Base-by-base conservation (phyloP, 73 alveolate species). In the Diophrys appendiculata region DNA sequence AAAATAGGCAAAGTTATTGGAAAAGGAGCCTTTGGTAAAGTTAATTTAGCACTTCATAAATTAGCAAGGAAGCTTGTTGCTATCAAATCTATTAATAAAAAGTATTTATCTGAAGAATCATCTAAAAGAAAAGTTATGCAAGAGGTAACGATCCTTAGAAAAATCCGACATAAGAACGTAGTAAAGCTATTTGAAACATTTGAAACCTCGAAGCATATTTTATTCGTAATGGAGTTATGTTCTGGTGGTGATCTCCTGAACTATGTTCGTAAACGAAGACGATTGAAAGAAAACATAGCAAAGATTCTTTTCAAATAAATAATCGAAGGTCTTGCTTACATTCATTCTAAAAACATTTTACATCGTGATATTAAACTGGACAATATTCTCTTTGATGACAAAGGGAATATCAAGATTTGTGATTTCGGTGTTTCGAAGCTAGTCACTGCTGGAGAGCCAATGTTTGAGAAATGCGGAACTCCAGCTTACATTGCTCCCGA, bases 361-460 rank as follows among this genome's bases (percentile, higher is more conserved):
- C 98, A 94, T 71, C 78, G 98, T 56, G 98, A 94, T 74, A 94
- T 94, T 13, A 94, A 94, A 72, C 88, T 94, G 32, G 98, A 94
- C 77, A 94, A 94, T 78, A 94, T 94, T 53, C 82, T 91, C 32
- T 77, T 94, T 23, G 90, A 76, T 71, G 71, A n/a, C n/a, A 83
- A 87, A 11, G 92, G 88, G 1, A 82, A 82, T 77, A 79, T 91
- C 1, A 94, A 94, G 81, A 81, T 94, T 1, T 89, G 98, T 65
- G 98, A 94, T 76, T 94, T 94, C 74, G 98, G 98, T 33, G 98
- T 94, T 3, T 78, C 94, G 54, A 88, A 84, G 81, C 84, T 76
- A 52, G 93, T 92, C 30, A 89, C 82, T 29, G 73, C 81, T 34
- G 93, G 88, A 25, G 91, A 86, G 69, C 52, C 77, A 56, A 53